Conservation (phyloP, 805 yeast species). For the Metschnikowia koreensis region DNA sequence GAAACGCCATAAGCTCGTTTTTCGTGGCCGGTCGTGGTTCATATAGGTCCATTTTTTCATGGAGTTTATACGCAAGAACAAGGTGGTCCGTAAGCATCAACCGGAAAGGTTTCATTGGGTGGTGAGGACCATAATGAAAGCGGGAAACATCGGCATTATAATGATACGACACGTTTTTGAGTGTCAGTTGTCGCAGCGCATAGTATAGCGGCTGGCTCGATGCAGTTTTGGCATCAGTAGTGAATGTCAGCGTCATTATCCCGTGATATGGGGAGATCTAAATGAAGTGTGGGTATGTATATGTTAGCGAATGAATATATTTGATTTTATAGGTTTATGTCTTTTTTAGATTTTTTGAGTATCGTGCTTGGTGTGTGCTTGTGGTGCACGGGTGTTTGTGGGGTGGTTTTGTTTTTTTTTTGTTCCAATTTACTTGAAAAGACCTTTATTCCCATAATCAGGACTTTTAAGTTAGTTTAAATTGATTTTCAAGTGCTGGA, state of each 20-base stretch:
- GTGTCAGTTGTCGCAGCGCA: conserved; percentile 17
- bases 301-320: too few relatives aligned
- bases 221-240: conserved; percentile 33
- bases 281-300: too few relatives aligned
- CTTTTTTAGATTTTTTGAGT: too few relatives aligned
- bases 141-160: conserved; percentile 76
- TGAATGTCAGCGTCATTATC: conserved; percentile 24
- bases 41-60: conserved; percentile 87
- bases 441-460: too few relatives aligned
- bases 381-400: not conserved
- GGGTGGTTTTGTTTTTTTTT: not conserved
- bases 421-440: too few relatives aligned
- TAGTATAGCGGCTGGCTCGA: conserved; percentile 33
- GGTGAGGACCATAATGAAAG: conserved; percentile 88
- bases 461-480: too few relatives aligned
- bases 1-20: conserved; percentile 78
- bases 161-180: conserved; percentile 72
- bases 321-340: too few relatives aligned
- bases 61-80: conserved; percentile 78
- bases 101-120: conserved; percentile 98
- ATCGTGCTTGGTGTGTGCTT: too few relatives aligned
- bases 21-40: conserved; percentile 78
- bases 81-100: conserved; percentile 91
- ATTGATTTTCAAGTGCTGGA: too few relatives aligned
- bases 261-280: not conserved